Evolutionary conservation across 352 stramenopile species (phyloP).

Genomic region (Saprolegnia parasitica): DNA sequence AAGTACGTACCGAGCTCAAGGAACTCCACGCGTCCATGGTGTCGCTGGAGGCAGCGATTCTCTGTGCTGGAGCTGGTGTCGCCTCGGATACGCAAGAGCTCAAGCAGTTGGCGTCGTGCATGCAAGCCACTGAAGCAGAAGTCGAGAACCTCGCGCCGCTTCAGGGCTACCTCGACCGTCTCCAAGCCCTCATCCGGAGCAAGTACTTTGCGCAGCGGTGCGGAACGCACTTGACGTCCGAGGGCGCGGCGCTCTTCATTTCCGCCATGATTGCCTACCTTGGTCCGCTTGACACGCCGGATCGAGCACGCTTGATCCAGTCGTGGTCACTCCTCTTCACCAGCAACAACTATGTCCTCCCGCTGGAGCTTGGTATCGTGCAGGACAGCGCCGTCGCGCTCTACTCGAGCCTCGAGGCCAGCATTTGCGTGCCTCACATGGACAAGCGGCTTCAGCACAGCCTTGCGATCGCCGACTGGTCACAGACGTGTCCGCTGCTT

Average conservation of each 20-base stretch:
- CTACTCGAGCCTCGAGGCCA: constrained; percentile 10
- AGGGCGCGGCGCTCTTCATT: neutral
- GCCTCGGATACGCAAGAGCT: neutral
- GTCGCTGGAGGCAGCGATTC: neutral
- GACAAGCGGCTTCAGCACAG: constrained; percentile 12
- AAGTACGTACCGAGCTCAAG: neutral
- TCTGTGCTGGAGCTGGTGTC: neutral
- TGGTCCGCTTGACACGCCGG: neutral
- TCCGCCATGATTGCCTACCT: constrained; percentile 3
- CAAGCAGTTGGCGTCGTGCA: neutral
- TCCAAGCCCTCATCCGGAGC: neutral
- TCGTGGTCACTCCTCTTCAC: neutral
- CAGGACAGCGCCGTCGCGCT: constrained; percentile 1
- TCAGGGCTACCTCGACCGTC: neutral
- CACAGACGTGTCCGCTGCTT: constrained; percentile 8
- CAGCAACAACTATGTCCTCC: constrained; percentile 8
- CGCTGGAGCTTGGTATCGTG: constrained; percentile 2
- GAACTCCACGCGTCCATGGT: neutral
- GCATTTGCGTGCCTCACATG: constrained; percentile 5
- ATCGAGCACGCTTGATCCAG: neutral
- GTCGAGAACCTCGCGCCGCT: neutral
- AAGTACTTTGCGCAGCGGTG: constrained; percentile 11
- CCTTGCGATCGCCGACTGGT: constrained; percentile 18
- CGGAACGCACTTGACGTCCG: neutral
- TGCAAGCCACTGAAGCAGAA: neutral